These are phyloP conservation scores for Backusella australiensis DNA, from an alignment of 192 early-diverging fungal species.

Conservation along the genomic window DNA sequence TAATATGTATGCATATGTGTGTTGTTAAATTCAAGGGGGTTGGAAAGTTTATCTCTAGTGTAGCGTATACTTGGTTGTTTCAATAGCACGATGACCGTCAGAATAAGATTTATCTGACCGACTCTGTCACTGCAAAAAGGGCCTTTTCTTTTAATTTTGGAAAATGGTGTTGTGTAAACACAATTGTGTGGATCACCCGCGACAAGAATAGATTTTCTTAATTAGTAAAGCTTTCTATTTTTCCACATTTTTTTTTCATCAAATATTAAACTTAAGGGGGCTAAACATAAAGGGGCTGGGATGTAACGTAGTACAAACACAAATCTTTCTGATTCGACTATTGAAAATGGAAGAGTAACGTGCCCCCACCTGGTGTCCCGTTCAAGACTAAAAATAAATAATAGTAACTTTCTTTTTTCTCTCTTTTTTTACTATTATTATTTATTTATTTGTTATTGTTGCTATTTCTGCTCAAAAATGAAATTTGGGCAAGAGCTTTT, in stretches of 20 bases:
- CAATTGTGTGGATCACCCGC: neutral
- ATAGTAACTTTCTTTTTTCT: neutral
- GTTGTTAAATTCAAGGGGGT: neutral
- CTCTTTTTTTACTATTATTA: neutral
- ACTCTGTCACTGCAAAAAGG: too few relatives aligned
- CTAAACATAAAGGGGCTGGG: neutral
- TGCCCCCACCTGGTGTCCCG: neutral
- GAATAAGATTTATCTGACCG: neutral
- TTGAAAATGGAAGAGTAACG: neutral
- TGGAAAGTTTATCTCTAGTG: neutral
- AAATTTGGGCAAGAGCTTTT: slow-evolving; percentile 84
- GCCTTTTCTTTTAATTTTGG: neutral
- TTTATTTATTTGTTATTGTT: slow-evolving; percentile 3
- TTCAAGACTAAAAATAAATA: neutral
- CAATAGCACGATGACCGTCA: neutral
- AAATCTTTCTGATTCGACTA: neutral
- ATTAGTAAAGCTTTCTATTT: neutral
- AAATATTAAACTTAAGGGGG: neutral
- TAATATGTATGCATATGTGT: neutral
- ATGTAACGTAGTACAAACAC: neutral
- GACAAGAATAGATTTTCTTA: neutral
- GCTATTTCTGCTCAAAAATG: slow-evolving; percentile 43
- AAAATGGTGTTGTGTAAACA: neutral
- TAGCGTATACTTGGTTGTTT: neutral
- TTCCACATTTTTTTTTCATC: neutral